Evolutionary conservation across 148 eudicot genomes (phyloP).

Genomic region (Nepenthes mirabilis): DNA sequence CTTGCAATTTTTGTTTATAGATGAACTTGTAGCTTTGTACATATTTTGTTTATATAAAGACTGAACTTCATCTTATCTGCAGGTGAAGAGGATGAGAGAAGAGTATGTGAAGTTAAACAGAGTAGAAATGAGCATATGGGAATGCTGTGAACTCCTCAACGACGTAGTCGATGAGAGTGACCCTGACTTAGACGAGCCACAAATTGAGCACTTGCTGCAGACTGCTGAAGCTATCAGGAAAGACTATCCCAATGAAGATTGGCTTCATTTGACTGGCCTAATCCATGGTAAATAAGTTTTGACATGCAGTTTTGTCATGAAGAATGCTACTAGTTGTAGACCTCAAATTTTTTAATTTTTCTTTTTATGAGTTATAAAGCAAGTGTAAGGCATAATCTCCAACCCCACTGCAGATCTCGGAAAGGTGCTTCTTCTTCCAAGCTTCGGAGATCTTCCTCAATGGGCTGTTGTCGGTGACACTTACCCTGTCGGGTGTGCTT

Average conservation of each 20-base stretch:
- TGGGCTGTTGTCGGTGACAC: constrained; percentile 99
- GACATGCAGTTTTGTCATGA: too few species aligned
- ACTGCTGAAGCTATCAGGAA: constrained; percentile 82
- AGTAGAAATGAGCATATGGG: constrained; percentile 97
- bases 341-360: too few species aligned
- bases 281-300: constrained; percentile 49
- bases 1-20: not conserved
- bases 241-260: constrained; percentile 79
- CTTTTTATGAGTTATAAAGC: too few species aligned
- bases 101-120: constrained; percentile 59
- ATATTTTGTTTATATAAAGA: not conserved
- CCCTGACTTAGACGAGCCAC: constrained; percentile 92
- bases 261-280: constrained; percentile 91
- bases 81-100: constrained; percentile 82
- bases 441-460: constrained; percentile 79
- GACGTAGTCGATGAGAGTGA: constrained; percentile 85
- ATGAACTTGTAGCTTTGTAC: not conserved
- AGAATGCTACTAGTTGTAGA: too few species aligned
- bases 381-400: not conserved
- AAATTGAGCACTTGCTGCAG: constrained; percentile 83
- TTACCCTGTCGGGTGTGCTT: constrained; percentile 85
- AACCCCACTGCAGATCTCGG: constrained; percentile 51
- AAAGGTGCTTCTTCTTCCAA: constrained; percentile 76
- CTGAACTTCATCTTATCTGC: not conserved
- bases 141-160: constrained; percentile 79